Evolutionary conservation across 2,329 filamentous ascomycete species (phyloP).

Genomic region (Scedosporium aurantiacum): DNA sequence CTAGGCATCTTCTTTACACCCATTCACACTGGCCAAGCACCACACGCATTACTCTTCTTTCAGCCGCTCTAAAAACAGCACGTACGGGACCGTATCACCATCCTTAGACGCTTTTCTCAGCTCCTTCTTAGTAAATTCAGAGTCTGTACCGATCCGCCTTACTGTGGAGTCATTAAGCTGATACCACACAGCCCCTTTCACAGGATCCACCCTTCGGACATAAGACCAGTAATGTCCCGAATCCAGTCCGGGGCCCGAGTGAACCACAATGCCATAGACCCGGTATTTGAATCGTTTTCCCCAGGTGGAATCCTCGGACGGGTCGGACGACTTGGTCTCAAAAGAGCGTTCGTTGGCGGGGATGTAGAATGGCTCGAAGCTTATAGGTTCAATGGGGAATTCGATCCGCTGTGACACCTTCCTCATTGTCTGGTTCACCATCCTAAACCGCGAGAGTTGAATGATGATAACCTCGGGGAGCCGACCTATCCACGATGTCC

Average conservation of each 20-base stretch:
- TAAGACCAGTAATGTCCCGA: constrained; percentile 70
- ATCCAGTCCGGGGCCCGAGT: constrained; percentile 55
- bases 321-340: constrained; percentile 11
- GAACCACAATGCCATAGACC: constrained; percentile 74
- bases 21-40: too few relatives aligned
- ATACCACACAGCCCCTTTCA: constrained; percentile 30
- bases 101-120: background rate
- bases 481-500: constrained; percentile 63
- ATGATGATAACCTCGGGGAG: constrained; percentile 71
- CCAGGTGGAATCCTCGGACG: constrained; percentile 26
- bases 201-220: constrained; percentile 40
- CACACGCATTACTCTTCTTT: constrained; percentile 4
- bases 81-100: constrained; percentile 30
- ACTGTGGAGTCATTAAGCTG: constrained; percentile 36
- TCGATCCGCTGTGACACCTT: background rate
- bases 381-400: constrained; percentile 40
- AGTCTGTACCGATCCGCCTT: constrained; percentile 29
- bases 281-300: constrained; percentile 61
- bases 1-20: too few relatives aligned
- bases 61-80: constrained; percentile 34
- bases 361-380: constrained; percentile 43
- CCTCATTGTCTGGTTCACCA: constrained; percentile 54
- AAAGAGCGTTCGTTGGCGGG: constrained; percentile 20
- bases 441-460: constrained; percentile 52
- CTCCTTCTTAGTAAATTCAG: constrained; percentile 26